Conservation (phyloP, 2,329 filamentous ascomycete genomes). For the Aspergillus caelatus region DNA sequence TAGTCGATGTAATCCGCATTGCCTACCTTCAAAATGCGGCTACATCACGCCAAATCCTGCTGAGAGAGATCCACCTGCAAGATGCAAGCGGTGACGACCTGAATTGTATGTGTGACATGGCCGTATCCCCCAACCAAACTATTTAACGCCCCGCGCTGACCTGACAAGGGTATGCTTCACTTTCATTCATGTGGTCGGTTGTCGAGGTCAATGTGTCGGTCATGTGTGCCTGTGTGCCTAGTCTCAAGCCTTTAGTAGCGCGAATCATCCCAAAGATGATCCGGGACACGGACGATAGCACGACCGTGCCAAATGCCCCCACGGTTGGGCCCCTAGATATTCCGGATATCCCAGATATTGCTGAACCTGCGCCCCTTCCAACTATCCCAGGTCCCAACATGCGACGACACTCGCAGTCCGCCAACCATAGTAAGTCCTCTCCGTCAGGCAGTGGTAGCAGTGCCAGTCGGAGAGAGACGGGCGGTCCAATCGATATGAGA, state of each 20-base stretch:
- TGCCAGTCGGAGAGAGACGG: background rate
- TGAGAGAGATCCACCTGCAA: constrained; percentile 34
- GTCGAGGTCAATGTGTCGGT: constrained; percentile 91
- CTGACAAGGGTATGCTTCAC: constrained; percentile 73
- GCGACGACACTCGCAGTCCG: constrained; percentile 14
- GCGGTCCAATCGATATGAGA: constrained; percentile 42
- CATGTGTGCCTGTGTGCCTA: constrained; percentile 89
- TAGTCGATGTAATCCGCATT: constrained; percentile 86
- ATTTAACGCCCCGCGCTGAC: background rate
- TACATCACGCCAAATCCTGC: constrained; percentile 37
- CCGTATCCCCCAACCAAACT: background rate
- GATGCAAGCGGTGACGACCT: constrained; percentile 53
- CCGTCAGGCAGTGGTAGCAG: constrained; percentile 21
- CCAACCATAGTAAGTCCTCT: constrained; percentile 21
- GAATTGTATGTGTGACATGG: constrained; percentile 45
- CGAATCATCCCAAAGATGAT: constrained; percentile 61
- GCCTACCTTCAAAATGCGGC: constrained; percentile 81
- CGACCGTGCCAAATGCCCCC: constrained; percentile 14
- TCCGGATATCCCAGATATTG: constrained; percentile 7
- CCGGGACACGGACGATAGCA: constrained; percentile 46
- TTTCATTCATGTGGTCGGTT: constrained; percentile 91
- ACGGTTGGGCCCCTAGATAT: background rate
- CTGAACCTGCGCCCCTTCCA: constrained; percentile 5
- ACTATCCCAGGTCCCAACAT: background rate
- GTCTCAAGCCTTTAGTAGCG: constrained; percentile 81